phyloP scores from a whole-genome alignment of 2,329 filamentous ascomycete genomes.

The Trichophyton equinum region DNA sequence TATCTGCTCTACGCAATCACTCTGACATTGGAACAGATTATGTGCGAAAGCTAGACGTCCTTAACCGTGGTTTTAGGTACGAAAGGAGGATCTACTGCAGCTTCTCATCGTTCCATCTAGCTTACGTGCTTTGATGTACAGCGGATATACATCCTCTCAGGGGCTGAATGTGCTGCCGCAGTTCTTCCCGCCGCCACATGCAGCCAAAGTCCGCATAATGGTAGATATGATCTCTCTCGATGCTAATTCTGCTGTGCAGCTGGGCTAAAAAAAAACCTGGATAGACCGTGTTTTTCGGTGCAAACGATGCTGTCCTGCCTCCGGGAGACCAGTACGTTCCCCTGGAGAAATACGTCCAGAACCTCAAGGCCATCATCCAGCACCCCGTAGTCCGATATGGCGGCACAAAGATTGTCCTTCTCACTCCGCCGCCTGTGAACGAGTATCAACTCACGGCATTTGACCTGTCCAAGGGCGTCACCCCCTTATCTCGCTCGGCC shows the following conservation, averaged over 20 bases:
- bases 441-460: conserved; percentile 51
- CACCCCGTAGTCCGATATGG: conserved; percentile 61
- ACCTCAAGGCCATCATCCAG: conserved; percentile 57
- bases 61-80: conserved; percentile 71
- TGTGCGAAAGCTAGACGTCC: conserved; percentile 64
- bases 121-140: conserved; percentile 18
- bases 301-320: conserved; percentile 72
- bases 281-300: conserved; percentile 69
- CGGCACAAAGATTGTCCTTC: conserved; percentile 61
- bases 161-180: conserved; percentile 55
- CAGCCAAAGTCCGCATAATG: conserved; percentile 36
- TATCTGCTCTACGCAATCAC: neutral
- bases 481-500: conserved; percentile 42
- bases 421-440: conserved; percentile 66
- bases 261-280: neutral
- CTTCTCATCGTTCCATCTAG: neutral
- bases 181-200: conserved; percentile 55
- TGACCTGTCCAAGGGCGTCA: conserved; percentile 37
- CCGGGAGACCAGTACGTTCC: conserved; percentile 63
- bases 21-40: conserved; percentile 44
- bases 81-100: conserved; percentile 8
- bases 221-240: conserved; percentile 17
- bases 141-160: conserved; percentile 72
- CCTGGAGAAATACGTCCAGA: conserved; percentile 60
- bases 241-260: neutral